Base-by-base conservation (phyloP, 176 grass and related monocot genomes). In the Canna indica region DNA sequence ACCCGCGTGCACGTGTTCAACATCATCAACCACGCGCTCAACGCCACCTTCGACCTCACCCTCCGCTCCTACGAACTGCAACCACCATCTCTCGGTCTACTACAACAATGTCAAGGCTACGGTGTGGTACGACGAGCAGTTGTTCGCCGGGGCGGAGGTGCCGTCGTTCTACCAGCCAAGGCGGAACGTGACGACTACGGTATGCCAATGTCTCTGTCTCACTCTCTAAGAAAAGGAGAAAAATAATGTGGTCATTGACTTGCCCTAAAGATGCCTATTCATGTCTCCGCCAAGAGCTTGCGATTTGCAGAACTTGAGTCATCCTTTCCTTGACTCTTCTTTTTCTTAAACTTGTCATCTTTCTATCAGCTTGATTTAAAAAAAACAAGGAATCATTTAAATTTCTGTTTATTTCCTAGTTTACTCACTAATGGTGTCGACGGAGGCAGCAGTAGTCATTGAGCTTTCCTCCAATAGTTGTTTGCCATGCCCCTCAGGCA, bases 271-370 rank as follows among this genome's bases (percentile, higher is more conserved):
- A 76, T 99, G 95, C 50, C 95, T 76, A 70, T 99, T 99, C 95
- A 99, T 99, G 78, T 99, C 90, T 67, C 95, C 95, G 5, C 95
- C 95, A 36, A 99, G 82, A 32, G 95, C 95, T 84, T 99, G 95
- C 65, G 95, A 99, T 68, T 99, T 99, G 76, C 82, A 68, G 69
- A 99, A 99, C 82, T 90, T 99, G 64, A 64, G 22, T 79, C 90
- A 39, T 90, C 90, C 47, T 90, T 99, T 60, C 73, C 78, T 59
- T 82, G 82, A 24, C 16, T 45, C 75, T 71, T 86, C 75, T 90
- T 99, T 83, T 85, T 99, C 75, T 90, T 99, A 33, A 69, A 70
- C 87, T 90, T 99, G 79, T 41, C 76, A 67, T 27, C 34, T 13
- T 45, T 6, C 7, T 14, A 13, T 25, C 34, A 42, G 20, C 6